Conservation (phyloP, 805 yeast species). For the Monosporozyma yasuniensis region DNA sequence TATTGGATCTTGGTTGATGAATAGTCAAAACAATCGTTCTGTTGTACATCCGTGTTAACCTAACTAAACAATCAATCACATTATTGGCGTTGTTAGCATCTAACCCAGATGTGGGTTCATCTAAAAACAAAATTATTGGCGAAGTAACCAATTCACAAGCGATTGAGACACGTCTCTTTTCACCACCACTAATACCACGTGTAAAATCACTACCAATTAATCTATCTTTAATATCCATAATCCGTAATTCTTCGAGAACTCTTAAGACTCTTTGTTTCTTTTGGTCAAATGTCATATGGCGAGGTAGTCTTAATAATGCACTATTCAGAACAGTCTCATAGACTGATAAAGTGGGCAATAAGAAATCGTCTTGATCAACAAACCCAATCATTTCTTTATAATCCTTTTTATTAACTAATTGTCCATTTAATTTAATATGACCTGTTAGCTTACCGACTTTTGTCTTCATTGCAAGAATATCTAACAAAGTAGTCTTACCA, state of each 20-base stretch:
- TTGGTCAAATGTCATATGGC: constrained; percentile 60
- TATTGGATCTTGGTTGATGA: constrained; percentile 95
- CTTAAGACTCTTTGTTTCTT: constrained; percentile 77
- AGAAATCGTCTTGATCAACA: constrained; percentile 90
- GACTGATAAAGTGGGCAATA: constrained; percentile 88
- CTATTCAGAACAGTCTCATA: constrained; percentile 91
- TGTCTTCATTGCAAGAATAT: constrained; percentile 80
- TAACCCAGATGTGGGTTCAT: constrained; percentile 92
- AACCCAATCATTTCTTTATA: constrained; percentile 73
- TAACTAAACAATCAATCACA: constrained; percentile 76
- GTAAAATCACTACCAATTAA: constrained; percentile 82
- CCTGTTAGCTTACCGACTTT: constrained; percentile 69
- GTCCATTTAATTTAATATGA: constrained; percentile 67
- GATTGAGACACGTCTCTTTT: constrained; percentile 81
- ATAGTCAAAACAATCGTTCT: constrained; percentile 89
- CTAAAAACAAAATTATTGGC: constrained; percentile 73
- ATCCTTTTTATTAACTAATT: constrained; percentile 30
- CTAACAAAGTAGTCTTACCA: constrained; percentile 89
- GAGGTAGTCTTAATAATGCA: constrained; percentile 81
- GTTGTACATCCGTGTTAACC: constrained; percentile 68
- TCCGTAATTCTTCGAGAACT: constrained; percentile 77
- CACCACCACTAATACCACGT: constrained; percentile 82
- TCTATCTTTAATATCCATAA: constrained; percentile 71
- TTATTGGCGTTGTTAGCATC: constrained; percentile 91
- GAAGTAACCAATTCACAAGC: constrained; percentile 90